These are phyloP conservation scores for Coemansia brasiliensis DNA, from an alignment of 192 early-diverging fungal species.

Conservation along the genomic window DNA sequence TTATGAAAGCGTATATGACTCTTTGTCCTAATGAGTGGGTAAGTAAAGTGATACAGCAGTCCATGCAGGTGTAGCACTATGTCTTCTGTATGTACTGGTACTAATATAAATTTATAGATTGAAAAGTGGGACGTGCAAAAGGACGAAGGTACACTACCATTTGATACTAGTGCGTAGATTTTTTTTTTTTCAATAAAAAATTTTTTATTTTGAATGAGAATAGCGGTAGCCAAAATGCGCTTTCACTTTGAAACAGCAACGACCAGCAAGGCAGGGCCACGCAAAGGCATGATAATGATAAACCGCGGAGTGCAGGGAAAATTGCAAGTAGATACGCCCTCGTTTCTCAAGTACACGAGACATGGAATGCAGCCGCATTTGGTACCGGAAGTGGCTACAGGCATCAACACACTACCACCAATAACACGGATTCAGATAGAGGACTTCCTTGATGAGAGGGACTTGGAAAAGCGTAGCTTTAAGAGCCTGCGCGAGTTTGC, in stretches of 20 bases:
- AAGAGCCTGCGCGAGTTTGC: constrained; percentile 29
- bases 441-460: constrained; percentile 42
- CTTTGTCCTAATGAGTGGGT: constrained; percentile 96
- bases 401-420: constrained; percentile 28
- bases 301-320: constrained; percentile 14
- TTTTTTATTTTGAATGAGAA: background rate
- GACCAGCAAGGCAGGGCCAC: constrained; percentile 10
- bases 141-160: constrained; percentile 50
- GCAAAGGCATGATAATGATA: constrained; percentile 27
- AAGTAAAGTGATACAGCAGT: constrained; percentile 50
- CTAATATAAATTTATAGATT: constrained; percentile 34
- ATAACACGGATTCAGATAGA: constrained; percentile 47
- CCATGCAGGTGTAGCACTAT: background rate
- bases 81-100: background rate
- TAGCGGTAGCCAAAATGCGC: constrained; percentile 23
- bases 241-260: constrained; percentile 34
- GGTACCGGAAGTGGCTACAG: constrained; percentile 46
- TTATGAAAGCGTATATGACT: constrained; percentile 76
- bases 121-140: constrained; percentile 55
- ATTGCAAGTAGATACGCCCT: constrained; percentile 32
- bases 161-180: constrained; percentile 21
- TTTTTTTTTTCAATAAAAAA: background rate
- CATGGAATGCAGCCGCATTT: constrained; percentile 52
- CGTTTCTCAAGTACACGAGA: constrained; percentile 48
- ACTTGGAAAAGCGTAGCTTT: constrained; percentile 8